Evolutionary conservation across 1,139 yeast genomes (phyloP).

Genomic region (Geotrichum candidum): DNA sequence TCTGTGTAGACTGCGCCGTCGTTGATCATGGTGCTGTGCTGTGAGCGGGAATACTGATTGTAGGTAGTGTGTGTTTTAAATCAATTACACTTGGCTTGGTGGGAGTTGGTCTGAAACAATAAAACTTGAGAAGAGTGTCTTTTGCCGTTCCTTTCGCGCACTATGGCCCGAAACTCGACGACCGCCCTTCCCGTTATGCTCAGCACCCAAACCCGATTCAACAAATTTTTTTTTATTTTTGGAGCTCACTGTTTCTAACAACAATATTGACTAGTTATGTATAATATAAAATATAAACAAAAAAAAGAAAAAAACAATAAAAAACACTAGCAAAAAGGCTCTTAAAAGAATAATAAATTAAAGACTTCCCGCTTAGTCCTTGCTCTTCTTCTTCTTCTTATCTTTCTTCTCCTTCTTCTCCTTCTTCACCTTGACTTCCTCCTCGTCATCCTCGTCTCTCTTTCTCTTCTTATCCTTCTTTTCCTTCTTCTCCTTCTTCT

Average conservation of each 20-base stretch:
- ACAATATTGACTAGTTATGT: neutral
- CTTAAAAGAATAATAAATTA: neutral
- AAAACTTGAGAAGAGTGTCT: neutral
- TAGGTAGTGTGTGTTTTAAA: neutral
- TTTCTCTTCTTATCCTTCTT: constrained; percentile 6
- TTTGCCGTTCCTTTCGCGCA: neutral
- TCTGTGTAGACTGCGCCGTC: constrained; percentile 14
- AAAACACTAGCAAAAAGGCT: neutral
- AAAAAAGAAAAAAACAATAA: neutral
- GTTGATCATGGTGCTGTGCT: constrained; percentile 3
- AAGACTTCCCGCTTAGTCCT: constrained; percentile 6
- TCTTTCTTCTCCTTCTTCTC: constrained; percentile 18
- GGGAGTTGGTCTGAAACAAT: neutral
- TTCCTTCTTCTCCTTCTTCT: constrained; percentile 30
- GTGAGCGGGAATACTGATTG: neutral
- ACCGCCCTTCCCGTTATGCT: too few species aligned
- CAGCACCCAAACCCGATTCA: neutral
- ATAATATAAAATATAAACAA: neutral
- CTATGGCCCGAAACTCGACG: too few species aligned
- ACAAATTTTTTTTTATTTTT: neutral
- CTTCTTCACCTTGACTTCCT: constrained; percentile 14
- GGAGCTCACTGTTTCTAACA: neutral
- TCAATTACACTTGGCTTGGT: neutral
- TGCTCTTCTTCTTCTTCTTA: constrained; percentile 12
- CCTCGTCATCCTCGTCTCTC: constrained; percentile 6